phyloP scores from a whole-genome alignment of 768 basidiomycete genomes.

The Pleurotus tuoliensis region DNA sequence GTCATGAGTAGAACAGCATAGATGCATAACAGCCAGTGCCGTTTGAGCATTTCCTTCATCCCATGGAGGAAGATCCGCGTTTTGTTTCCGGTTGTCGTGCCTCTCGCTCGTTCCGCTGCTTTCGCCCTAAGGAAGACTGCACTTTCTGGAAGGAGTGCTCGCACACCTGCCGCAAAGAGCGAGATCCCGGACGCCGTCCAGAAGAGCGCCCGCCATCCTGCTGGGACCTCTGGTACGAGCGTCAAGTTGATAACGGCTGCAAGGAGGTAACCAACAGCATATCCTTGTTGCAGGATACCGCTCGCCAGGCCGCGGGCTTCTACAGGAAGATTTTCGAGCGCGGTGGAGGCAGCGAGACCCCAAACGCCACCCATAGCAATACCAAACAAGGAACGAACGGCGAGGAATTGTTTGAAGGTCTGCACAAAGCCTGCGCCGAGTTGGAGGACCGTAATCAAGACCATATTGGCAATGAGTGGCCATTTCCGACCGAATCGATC shows the following conservation, averaged over 20 bases:
- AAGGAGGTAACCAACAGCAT: conserved; percentile 80
- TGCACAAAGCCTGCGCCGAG: conserved; percentile 79
- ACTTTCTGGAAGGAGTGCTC: conserved; percentile 74
- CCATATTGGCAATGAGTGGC: conserved; percentile 77
- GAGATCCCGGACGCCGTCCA: conserved; percentile 75
- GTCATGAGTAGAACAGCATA: conserved; percentile 85
- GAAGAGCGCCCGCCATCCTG: conserved; percentile 75
- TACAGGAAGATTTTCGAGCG: conserved; percentile 86
- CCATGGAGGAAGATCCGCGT: conserved; percentile 71
- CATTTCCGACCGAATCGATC: conserved; percentile 94
- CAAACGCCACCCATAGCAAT: conserved; percentile 89
- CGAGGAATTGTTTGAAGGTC: conserved; percentile 77
- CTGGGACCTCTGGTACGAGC: conserved; percentile 42
- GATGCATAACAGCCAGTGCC: conserved; percentile 79
- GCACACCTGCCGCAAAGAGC: conserved; percentile 61
- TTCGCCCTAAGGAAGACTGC: conserved; percentile 65
- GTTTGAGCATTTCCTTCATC: conserved; percentile 70
- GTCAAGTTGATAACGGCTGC: conserved; percentile 80
- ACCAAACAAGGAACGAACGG: conserved; percentile 78
- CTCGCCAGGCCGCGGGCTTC: conserved; percentile 82
- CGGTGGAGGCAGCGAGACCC: conserved; percentile 78
- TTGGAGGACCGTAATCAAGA: conserved; percentile 68
- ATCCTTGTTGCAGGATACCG: conserved; percentile 86
- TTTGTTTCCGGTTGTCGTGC: conserved; percentile 52
- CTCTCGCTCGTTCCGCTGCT: conserved; percentile 52